phyloP scores from a whole-genome alignment of 2,329 filamentous ascomycete genomes.

The Diaporthe vaccinii region DNA sequence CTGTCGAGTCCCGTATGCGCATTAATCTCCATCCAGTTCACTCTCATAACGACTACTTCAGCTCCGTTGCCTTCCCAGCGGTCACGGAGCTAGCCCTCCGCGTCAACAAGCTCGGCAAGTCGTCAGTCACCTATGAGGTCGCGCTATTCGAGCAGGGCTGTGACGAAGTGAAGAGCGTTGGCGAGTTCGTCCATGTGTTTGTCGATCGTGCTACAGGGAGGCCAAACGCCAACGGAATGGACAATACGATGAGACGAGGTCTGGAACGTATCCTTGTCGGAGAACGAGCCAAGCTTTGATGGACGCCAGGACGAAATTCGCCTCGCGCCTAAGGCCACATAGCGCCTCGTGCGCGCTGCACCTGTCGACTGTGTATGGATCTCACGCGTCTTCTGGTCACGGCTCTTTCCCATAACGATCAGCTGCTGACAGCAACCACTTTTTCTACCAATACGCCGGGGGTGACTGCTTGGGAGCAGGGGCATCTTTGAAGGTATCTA shows the following conservation, averaged over 20 bases:
- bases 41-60: constrained; percentile 88
- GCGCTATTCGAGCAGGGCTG: constrained; percentile 84
- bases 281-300: constrained; percentile 46
- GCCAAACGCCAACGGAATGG: constrained; percentile 77
- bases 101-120: constrained; percentile 86
- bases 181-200: constrained; percentile 86
- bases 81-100: constrained; percentile 85
- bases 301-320: neutral
- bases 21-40: constrained; percentile 65
- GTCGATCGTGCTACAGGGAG: constrained; percentile 80
- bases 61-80: constrained; percentile 84
- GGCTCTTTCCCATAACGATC: neutral
- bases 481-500: neutral
- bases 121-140: constrained; percentile 91
- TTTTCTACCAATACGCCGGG: constrained; percentile 8
- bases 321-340: neutral
- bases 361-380: neutral
- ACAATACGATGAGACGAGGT: constrained; percentile 67
- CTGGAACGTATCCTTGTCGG: constrained; percentile 67
- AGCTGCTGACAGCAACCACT: neutral
- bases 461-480: neutral
- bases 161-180: constrained; percentile 84
- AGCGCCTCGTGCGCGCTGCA: constrained; percentile 24
- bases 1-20: neutral
- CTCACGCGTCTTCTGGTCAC: neutral